Percentiles rank a stretch among this genome's conserved stretches.
These are phyloP conservation scores for Aspergillus ruber DNA, from an alignment of 2,329 filamentous ascomycete species.

Conservation along the genomic window DNA sequence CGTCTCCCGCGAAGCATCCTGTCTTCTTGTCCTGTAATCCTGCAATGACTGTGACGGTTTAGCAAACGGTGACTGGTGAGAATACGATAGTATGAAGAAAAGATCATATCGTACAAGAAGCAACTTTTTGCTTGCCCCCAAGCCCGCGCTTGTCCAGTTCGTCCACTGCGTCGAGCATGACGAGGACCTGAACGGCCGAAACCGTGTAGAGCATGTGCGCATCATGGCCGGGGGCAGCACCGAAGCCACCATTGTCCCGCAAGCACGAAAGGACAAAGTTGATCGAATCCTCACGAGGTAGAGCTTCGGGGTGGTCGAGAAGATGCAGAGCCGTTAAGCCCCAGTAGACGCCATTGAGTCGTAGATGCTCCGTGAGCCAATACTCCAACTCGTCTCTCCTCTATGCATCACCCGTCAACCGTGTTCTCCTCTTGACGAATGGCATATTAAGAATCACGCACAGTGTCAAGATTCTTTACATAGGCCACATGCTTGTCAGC, in stretches of 20 bases:
- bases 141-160: conserved; percentile 68
- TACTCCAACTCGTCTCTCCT: conserved; percentile 94
- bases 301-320: conserved; percentile 69
- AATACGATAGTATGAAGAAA: conserved; percentile 2
- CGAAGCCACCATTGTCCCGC: conserved; percentile 82
- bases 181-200: conserved; percentile 88
- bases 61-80: conserved; percentile 8
- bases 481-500: conserved; percentile 76
- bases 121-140: conserved; percentile 65
- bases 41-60: conserved; percentile 59
- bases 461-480: conserved; percentile 84
- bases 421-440: conserved; percentile 14
- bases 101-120: conserved; percentile 66
- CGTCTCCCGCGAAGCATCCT: conserved; percentile 86
- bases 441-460: conserved; percentile 41
- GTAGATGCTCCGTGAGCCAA: conserved; percentile 94
- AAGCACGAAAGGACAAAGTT: conserved; percentile 95
- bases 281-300: conserved; percentile 74
- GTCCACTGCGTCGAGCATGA: conserved; percentile 75
- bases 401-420: conserved; percentile 43
- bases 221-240: conserved; percentile 88
- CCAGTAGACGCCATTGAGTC: conserved; percentile 95
- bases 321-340: conserved; percentile 83
- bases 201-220: conserved; percentile 94
- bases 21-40: conserved; percentile 70